Base-by-base conservation (phyloP, 352 stramenopile species). In the Phytophthora vignae region DNA sequence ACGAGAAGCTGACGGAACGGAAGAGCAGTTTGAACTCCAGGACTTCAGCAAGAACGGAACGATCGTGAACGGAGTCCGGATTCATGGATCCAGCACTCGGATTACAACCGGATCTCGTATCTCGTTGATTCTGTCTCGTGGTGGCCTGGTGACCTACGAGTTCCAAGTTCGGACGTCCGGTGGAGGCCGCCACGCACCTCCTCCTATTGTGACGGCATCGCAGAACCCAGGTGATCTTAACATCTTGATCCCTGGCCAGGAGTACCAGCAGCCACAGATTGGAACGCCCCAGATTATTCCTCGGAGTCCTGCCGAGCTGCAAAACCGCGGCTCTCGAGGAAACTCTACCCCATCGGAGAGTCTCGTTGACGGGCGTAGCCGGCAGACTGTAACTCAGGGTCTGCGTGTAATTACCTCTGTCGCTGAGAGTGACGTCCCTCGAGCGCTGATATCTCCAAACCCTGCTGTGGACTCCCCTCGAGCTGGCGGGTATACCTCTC, bases 1-100 rank as follows among this genome's bases (percentile, higher is more conserved):
- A 0, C 79, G 79, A 27, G 89, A 94, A 49, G 62, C 55, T n/a
- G 80, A 90, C 11, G 60, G 46, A 14, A 33, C 60, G 0, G 86
- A 94, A 55, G 85, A 94, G 21, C 87, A 82, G 40, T 96, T 81
- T 50, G 90, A 97, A 61, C 76, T 97, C 17, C 88, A 96, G 72
- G 90, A 97, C 31, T 96, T 96, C 56, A 96, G 88, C 65, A 97
- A 97, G 67, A 97, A 97, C 50, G 90, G 90, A 2, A 97, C 88
- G 0, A 96, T 97, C 25, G 90, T 97, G 1, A 95, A 97, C 49
- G 90, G 90, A n/a, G 88, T 96, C 9, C 82, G 90, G 4, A 82
- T 97, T 11, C 90, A 97, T 62, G 89, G 89, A 36, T 91, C 88
- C 0, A 94, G 80, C 50, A 81, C 93, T 33, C 84, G 83, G 3